Conservation (phyloP, 805 yeast species). For the Lachancea cidri region DNA sequence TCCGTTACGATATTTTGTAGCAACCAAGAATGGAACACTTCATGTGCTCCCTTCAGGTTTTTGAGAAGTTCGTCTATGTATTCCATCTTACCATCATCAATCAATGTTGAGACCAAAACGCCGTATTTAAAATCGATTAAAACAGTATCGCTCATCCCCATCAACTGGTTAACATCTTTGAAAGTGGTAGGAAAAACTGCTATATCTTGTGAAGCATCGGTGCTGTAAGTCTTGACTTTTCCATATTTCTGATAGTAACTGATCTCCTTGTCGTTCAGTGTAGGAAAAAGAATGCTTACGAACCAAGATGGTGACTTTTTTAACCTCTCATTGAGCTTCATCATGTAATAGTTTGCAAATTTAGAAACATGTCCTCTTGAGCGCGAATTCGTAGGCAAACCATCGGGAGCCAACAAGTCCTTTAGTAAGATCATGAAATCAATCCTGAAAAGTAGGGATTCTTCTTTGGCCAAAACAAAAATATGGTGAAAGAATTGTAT, state of each 20-base stretch:
- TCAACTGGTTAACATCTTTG: slow-evolving; percentile 20
- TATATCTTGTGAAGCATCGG: slow-evolving; percentile 5
- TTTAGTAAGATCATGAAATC: slow-evolving; percentile 65
- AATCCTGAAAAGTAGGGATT: slow-evolving; percentile 55
- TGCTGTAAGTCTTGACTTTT: slow-evolving; percentile 31
- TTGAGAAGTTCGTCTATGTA: slow-evolving; percentile 16
- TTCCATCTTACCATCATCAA: slow-evolving; percentile 29
- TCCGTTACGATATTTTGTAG: slow-evolving; percentile 4
- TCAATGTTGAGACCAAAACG: slow-evolving; percentile 29
- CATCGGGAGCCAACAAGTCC: slow-evolving; percentile 46
- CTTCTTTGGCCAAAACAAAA: slow-evolving; percentile 57
- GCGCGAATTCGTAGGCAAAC: slow-evolving; percentile 41
- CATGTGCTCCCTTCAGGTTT: slow-evolving; percentile 17
- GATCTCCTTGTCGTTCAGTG: slow-evolving; percentile 42
- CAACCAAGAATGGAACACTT: slow-evolving; percentile 16
- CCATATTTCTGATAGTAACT: slow-evolving; percentile 41
- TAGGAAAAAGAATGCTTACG: slow-evolving; percentile 64
- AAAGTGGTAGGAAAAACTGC: slow-evolving; percentile 25
- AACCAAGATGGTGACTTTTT: slow-evolving; percentile 49
- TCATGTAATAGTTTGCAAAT: slow-evolving; percentile 62
- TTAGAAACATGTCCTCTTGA: slow-evolving; percentile 58
- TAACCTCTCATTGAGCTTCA: slow-evolving; percentile 45
- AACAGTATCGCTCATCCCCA: slow-evolving; percentile 18
- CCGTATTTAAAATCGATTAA: slow-evolving; percentile 27
- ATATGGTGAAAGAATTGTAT: slow-evolving; percentile 67